Conservation (phyloP, 768 basidiomycete genomes). For the Kwoniella newhampshirensis region DNA sequence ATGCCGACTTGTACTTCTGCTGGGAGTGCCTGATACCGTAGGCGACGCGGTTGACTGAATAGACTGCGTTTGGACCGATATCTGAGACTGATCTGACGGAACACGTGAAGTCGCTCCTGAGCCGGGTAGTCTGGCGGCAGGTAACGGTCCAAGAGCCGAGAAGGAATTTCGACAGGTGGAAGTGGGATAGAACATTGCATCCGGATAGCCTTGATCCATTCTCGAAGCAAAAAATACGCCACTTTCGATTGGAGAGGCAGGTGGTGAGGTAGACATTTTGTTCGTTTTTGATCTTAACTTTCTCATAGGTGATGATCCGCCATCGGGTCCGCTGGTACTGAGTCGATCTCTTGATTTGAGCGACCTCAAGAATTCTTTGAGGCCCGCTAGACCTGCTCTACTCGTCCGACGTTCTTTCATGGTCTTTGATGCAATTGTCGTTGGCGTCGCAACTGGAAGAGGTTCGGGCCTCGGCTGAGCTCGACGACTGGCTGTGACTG, state of each 20-base stretch:
- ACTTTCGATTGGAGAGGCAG: slow-evolving; percentile 12
- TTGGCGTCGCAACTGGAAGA: no score
- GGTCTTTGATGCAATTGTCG: slow-evolving; percentile 3
- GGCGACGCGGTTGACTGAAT: neutral
- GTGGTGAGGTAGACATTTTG: slow-evolving; percentile 14
- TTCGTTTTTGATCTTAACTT: slow-evolving; percentile 2
- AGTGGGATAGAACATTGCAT: slow-evolving; percentile 14
- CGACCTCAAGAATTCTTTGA: slow-evolving; percentile 40
- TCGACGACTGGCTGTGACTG: slow-evolving; percentile 19
- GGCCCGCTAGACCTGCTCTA: slow-evolving; percentile 38
- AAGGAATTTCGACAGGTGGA: slow-evolving; percentile 9
- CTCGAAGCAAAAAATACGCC: neutral
- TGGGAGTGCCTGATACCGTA: no score
- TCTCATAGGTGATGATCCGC: slow-evolving; percentile 9
- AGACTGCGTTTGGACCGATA: neutral
- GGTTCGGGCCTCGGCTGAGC: slow-evolving; percentile 7
- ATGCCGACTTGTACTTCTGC: no score
- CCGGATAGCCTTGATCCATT: neutral
- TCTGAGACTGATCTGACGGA: neutral
- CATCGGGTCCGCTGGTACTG: neutral
- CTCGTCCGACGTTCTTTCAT: slow-evolving; percentile 22
- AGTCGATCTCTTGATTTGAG: slow-evolving; percentile 16
- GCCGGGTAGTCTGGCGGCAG: neutral
- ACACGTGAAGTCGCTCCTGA: neutral
- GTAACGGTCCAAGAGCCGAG: slow-evolving; percentile 4